Percentiles rank a stretch among this genome's conserved stretches.
Evolutionary conservation across 768 basidiomycete genomes (phyloP).

Genomic region (Podaxis mareebaensis): DNA sequence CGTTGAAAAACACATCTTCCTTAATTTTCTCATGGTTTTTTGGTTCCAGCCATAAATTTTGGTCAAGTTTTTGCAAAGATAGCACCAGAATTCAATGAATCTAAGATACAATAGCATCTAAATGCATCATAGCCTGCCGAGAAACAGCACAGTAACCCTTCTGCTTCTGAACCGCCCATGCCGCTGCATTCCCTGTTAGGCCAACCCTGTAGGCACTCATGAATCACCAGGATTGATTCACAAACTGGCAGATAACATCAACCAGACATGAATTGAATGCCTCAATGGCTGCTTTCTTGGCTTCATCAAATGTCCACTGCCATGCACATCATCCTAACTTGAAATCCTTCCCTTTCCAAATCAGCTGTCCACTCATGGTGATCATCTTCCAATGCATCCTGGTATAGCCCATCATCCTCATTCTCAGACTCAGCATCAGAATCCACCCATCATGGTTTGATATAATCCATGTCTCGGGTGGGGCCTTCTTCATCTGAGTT

Average conservation of each 20-base stretch:
- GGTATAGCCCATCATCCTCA: too few relatives aligned
- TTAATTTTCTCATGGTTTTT: slow-evolving; percentile 18
- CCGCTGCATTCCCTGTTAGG: slow-evolving; percentile 36
- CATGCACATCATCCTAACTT: too few relatives aligned
- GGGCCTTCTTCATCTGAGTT: too few relatives aligned
- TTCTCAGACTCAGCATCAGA: too few relatives aligned
- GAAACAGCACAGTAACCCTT: slow-evolving; percentile 30
- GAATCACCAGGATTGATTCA: slow-evolving; percentile 35
- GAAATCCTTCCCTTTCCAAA: too few relatives aligned
- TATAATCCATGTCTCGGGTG: too few relatives aligned
- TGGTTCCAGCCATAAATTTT: slow-evolving; percentile 16
- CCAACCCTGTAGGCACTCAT: slow-evolving; percentile 35
- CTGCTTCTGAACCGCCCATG: slow-evolving; percentile 39
- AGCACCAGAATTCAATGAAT: neutral
- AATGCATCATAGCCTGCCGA: slow-evolving; percentile 1
- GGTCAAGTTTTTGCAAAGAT: neutral
- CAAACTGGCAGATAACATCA: slow-evolving; percentile 34
- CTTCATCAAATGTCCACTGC: too few relatives aligned
- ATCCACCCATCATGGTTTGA: too few relatives aligned
- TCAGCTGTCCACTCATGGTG: too few relatives aligned
- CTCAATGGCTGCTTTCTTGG: too few relatives aligned
- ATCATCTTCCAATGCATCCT: too few relatives aligned
- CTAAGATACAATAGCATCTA: too few relatives aligned
- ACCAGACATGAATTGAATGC: neutral
- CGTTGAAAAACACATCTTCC: slow-evolving; percentile 17